Base-by-base conservation (phyloP, 352 stramenopile species). In the Globisporangium spinosum region DNA sequence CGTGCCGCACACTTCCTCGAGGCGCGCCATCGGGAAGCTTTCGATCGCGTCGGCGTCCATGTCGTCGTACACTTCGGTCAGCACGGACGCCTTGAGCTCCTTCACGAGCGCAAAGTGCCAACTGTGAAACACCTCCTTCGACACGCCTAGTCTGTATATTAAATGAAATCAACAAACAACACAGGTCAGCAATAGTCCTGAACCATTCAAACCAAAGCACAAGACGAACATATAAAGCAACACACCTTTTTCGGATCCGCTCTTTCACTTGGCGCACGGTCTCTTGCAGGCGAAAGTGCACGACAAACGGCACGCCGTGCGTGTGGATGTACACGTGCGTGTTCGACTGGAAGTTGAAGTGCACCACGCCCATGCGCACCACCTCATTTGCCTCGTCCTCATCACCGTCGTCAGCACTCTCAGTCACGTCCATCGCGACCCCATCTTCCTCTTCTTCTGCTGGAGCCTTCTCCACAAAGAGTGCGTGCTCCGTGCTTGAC, bases 21-120 rank as follows among this genome's bases (percentile, higher is more conserved):
- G 66, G 56, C 77, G 77, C n/a, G 67, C 65, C 85, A 93, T 91
- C 7, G 77, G 67, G 54, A 89, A 85, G 27, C 63, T 69, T 3
- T 89, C 76, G 13, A 90, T 68, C 27, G 65, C 72, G 15, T 84
- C 83, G 0, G 70, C 58, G 35, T 92, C 80, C 79, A 90, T 87
- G 9, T 89, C 82, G n/a, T 85, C 69, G 65, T 83, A 86, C 51
- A 91, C 72, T 22, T 75, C 74, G 40, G 69, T 67, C 60, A 90
- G 17, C 13, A 77, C 77, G 32, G 83, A 89, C 10, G 84, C 86
- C 62, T 92, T 91, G 27, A 85, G 77, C 27, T 96, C 84, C 56
- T 91, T 91, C 25, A 96, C 77, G 29, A 91, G 67, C 3, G 87
- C 76, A 17, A 96, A 77, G 25, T 87, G 81, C 89, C 89, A 96